Evolutionary conservation across 306 rosid species (phyloP).

Genomic region (Vigna nakashimae): DNA sequence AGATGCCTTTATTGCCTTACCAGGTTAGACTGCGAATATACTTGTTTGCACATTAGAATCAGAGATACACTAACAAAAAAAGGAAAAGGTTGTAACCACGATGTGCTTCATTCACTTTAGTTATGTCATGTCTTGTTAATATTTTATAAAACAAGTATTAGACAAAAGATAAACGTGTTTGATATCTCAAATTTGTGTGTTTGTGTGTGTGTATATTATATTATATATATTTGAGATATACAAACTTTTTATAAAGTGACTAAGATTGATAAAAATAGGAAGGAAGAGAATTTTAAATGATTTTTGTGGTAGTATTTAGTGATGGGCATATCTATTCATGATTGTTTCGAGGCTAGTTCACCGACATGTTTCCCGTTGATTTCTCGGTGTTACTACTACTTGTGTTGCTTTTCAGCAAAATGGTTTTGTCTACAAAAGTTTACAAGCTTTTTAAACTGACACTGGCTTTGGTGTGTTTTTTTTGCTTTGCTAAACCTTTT

Average conservation of each 20-base stretch:
- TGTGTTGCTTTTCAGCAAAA: slow-evolving; percentile 30
- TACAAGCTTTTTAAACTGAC: slow-evolving; percentile 61
- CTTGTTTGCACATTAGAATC: slow-evolving; percentile 18
- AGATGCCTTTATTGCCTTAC: slow-evolving; percentile 98
- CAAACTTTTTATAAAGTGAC: not conserved
- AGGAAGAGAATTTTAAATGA: not conserved
- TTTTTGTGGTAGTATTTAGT: not conserved
- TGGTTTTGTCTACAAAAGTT: slow-evolving; percentile 48
- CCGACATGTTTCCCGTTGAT: slow-evolving; percentile 36
- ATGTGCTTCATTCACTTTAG: slow-evolving; percentile 23
- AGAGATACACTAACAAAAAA: slow-evolving; percentile 9
- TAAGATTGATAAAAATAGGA: not conserved
- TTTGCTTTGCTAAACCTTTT: slow-evolving; percentile 42
- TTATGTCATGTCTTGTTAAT: not conserved
- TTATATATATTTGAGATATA: not conserved
- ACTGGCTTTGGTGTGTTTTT: slow-evolving; percentile 7
- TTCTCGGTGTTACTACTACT: slow-evolving; percentile 11
- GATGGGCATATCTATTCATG: slow-evolving; percentile 5
- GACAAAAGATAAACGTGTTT: not conserved
- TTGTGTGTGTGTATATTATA: no score
- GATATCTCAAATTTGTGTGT: not conserved
- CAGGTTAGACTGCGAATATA: slow-evolving; percentile 64
- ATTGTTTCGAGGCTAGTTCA: slow-evolving; percentile 33
- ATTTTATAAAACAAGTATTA: not conserved
- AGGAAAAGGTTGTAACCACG: slow-evolving; percentile 10